Evolutionary conservation across 139 green algal genomes (phyloP).

Genomic region (Edaphochlamys debaryana): DNA sequence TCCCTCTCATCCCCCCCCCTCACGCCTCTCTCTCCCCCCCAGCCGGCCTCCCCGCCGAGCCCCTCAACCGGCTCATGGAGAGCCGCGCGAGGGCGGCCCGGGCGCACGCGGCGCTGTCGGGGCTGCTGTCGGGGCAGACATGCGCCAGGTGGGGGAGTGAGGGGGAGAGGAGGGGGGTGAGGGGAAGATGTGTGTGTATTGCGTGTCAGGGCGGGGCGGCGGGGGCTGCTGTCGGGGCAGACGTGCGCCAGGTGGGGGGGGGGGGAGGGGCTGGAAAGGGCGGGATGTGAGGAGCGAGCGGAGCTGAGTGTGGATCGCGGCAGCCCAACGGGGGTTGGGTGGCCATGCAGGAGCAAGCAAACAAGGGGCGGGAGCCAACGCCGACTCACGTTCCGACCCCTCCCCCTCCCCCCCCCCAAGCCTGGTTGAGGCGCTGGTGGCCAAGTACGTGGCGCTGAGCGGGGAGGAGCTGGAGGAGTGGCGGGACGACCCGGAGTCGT

Average conservation of each 20-base stretch:
- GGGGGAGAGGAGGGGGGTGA: too few relatives aligned
- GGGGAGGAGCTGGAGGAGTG: slow-evolving; percentile 83
- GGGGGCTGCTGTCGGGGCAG: too few relatives aligned
- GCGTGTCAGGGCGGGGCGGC: too few relatives aligned
- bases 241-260: too few relatives aligned
- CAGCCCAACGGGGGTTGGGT: too few relatives aligned
- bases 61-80: slow-evolving; percentile 16
- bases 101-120: slow-evolving; percentile 46
- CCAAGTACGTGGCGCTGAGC: slow-evolving; percentile 81
- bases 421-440: slow-evolving; percentile 67
- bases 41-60: not conserved
- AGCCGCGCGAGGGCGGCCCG: not conserved
- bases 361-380: too few relatives aligned
- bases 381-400: too few relatives aligned
- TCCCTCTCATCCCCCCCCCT: not conserved
- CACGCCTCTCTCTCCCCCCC: not conserved
- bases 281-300: too few relatives aligned
- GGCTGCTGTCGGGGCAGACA: slow-evolving; percentile 41
- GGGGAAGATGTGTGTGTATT: too few relatives aligned
- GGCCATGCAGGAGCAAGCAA: too few relatives aligned
- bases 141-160: slow-evolving; percentile 29
- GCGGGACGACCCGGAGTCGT: slow-evolving; percentile 71
- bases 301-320: too few relatives aligned
- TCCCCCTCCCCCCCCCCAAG: not conserved
- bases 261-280: too few relatives aligned